phyloP scores from a whole-genome alignment of 2,329 filamentous ascomycete species.

The Claviceps spartinae region DNA sequence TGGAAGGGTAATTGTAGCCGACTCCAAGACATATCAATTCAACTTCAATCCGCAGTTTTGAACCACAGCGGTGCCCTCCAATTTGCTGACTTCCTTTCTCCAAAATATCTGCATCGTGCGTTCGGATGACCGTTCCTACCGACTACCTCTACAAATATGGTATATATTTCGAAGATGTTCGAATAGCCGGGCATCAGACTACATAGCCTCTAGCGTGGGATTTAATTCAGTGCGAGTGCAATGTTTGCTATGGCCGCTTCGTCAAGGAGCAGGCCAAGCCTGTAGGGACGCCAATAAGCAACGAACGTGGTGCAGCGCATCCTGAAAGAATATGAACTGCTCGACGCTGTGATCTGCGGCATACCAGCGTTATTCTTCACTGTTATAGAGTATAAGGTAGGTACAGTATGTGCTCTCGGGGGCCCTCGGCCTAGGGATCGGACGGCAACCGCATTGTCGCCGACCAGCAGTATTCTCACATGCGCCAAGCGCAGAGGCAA shows the following conservation, averaged over 20 bases:
- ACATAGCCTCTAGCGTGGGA: no score
- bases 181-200: no score
- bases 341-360: slow-evolving; percentile 46
- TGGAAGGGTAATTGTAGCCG: no score
- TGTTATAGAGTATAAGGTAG: background rate
- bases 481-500: slow-evolving; percentile 11
- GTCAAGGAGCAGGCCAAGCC: slow-evolving; percentile 46
- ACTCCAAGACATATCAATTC: no score
- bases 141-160: no score
- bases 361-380: background rate
- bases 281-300: slow-evolving; percentile 49
- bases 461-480: slow-evolving; percentile 7
- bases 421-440: background rate
- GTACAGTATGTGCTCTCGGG: background rate
- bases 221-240: slow-evolving; percentile 33
- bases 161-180: no score
- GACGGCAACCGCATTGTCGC: background rate
- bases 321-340: slow-evolving; percentile 56
- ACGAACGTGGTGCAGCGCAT: slow-evolving; percentile 47
- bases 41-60: no score
- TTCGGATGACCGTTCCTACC: no score
- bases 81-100: no score
- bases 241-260: slow-evolving; percentile 48
- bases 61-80: no score
- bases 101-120: no score